Evolutionary conservation across 140 eudicot species (phyloP).

Genomic region (Ambrosia hybrid): DNA sequence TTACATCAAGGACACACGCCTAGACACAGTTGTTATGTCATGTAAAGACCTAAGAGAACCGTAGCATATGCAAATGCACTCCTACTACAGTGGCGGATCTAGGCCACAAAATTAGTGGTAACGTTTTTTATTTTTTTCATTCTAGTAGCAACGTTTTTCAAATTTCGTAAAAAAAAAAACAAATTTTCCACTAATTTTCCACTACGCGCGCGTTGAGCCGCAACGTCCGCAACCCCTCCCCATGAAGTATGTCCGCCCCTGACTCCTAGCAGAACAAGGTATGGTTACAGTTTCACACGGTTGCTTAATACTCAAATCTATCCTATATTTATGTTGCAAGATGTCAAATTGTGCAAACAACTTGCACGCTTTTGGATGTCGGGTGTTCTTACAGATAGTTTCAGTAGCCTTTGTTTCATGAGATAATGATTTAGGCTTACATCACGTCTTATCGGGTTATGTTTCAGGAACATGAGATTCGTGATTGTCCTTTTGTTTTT

Average conservation of each 20-base stretch:
- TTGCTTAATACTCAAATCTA: constrained; percentile 83
- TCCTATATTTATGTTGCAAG: constrained; percentile 87
- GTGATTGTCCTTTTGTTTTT: constrained; percentile 77
- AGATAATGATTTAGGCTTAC: constrained; percentile 80
- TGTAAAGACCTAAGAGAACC: constrained; percentile 83
- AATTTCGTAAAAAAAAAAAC: too few relatives aligned
- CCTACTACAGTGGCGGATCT: too few relatives aligned
- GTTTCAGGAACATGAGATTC: constrained; percentile 86
- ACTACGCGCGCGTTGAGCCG: too few relatives aligned
- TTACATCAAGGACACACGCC: constrained; percentile 88
- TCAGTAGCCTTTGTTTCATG: constrained; percentile 88
- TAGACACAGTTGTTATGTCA: constrained; percentile 57
- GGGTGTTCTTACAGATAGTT: constrained; percentile 76
- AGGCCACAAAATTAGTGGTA: too few relatives aligned
- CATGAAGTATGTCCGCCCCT: too few relatives aligned
- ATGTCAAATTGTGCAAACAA: constrained; percentile 85
- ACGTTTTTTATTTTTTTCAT: too few relatives aligned
- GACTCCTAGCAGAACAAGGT: constrained; percentile 91
- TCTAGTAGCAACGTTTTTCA: too few relatives aligned
- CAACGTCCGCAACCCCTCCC: too few relatives aligned
- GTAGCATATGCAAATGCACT: constrained; percentile 62
- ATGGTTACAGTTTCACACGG: constrained; percentile 83
- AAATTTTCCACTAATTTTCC: too few relatives aligned
- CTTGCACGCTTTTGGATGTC: constrained; percentile 76
- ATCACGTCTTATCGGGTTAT: constrained; percentile 84